Percentiles rank a stretch among this genome's conserved stretches.
Evolutionary conservation across 106 monocot species (phyloP).

Genomic region (Dactylorhiza incarnata): DNA sequence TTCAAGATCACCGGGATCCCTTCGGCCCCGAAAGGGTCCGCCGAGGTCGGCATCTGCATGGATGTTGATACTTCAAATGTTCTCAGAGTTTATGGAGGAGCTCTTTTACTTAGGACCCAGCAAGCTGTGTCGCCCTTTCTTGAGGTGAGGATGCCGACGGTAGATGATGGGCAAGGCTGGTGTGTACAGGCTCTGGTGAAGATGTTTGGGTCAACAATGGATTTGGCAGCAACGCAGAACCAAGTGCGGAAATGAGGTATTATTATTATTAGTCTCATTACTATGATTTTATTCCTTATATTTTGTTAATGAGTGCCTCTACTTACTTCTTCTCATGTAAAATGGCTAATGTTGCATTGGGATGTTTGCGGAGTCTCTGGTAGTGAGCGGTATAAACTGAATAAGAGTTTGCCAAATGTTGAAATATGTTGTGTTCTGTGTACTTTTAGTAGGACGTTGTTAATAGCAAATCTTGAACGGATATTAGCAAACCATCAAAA

Average conservation of each 20-base stretch:
- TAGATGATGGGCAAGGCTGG: constrained; percentile 72
- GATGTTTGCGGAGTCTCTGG: too few species aligned
- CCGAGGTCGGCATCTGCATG: constrained; percentile 62
- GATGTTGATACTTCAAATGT: constrained; percentile 63
- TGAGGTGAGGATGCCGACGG: constrained; percentile 67
- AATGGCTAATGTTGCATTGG: too few species aligned
- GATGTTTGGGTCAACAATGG: constrained; percentile 39
- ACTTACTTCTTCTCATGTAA: too few species aligned
- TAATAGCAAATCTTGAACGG: too few species aligned
- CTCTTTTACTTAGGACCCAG: constrained; percentile 8
- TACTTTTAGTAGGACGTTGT: too few species aligned
- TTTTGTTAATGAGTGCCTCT: too few species aligned
- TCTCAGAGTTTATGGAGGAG: constrained; percentile 56
- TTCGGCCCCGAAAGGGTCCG: constrained; percentile 44
- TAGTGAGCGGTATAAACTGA: too few species aligned
- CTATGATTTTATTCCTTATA: too few species aligned
- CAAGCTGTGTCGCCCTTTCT: constrained; percentile 27
- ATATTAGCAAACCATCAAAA: too few species aligned
- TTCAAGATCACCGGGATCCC: constrained; percentile 70
- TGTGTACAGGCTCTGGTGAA: constrained; percentile 42
- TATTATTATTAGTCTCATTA: too few species aligned
- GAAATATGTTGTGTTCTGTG: too few species aligned
- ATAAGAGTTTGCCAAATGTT: too few species aligned
- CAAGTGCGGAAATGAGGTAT: constrained; percentile 18
- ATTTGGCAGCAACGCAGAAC: constrained; percentile 32